Conservation (phyloP, 306 rosid species). For the Cicer pinnatifidum region DNA sequence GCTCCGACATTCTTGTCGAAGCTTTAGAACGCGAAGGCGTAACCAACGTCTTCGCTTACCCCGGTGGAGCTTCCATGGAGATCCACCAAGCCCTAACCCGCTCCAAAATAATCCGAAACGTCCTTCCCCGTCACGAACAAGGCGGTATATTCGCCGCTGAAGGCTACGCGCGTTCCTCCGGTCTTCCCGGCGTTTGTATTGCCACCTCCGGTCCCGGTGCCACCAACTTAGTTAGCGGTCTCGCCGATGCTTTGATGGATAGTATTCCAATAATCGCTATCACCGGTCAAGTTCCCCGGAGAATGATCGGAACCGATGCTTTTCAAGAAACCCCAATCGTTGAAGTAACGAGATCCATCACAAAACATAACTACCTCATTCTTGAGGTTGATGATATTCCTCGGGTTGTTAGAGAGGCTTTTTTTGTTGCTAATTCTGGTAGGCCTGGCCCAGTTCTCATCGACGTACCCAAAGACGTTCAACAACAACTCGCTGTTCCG, state of each 20-base stretch:
- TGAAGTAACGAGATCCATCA: conserved; percentile 85
- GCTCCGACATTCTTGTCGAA: conserved; percentile 87
- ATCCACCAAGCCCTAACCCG: conserved; percentile 96
- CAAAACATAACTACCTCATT: conserved; percentile 89
- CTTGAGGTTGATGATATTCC: conserved; percentile 92
- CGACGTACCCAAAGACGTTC: conserved; percentile 85
- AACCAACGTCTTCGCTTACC: conserved; percentile 80
- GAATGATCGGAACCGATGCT: conserved; percentile 94
- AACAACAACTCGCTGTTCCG: conserved; percentile 84
- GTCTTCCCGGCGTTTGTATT: conserved; percentile 82
- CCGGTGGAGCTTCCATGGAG: conserved; percentile 95
- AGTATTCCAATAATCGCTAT: conserved; percentile 78
- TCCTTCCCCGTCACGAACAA: conserved; percentile 91
- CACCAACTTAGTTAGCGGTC: conserved; percentile 83
- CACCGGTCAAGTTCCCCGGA: conserved; percentile 86
- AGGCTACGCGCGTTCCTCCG: conserved; percentile 85
- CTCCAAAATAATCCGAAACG: conserved; percentile 63
- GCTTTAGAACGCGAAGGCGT: conserved; percentile 88
- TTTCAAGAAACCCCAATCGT: conserved; percentile 93
- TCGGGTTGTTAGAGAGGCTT: conserved; percentile 71
- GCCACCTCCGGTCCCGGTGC: conserved; percentile 98
- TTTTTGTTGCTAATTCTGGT: conserved; percentile 74
- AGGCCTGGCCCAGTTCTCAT: conserved; percentile 86
- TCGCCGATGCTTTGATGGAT: conserved; percentile 80
- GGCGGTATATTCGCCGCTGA: conserved; percentile 91